Evolutionary conservation across 768 basidiomycete species (phyloP).

Genomic region (Amyloporia xantha): DNA sequence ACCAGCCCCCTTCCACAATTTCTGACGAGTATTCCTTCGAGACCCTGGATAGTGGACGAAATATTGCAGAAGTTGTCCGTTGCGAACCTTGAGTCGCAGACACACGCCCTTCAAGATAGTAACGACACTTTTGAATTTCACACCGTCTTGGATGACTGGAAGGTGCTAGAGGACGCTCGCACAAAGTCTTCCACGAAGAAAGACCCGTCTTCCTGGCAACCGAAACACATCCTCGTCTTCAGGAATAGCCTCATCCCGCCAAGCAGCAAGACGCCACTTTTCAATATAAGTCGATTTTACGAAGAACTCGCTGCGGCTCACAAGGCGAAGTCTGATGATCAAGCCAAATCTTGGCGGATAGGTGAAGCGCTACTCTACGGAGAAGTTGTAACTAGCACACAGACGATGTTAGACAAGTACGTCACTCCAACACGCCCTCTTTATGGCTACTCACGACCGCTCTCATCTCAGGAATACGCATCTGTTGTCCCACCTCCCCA

Average conservation of each 20-base stretch:
- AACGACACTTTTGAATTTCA: constrained; percentile 71
- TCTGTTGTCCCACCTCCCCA: constrained; percentile 60
- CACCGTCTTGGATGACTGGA: constrained; percentile 26
- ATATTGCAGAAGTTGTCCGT: constrained; percentile 32
- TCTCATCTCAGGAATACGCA: constrained; percentile 73
- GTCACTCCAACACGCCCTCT: constrained; percentile 20
- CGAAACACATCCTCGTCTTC: constrained; percentile 50
- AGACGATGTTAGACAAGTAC: constrained; percentile 90
- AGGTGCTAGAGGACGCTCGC: constrained; percentile 23
- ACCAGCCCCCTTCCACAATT: constrained; percentile 24
- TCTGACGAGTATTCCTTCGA: constrained; percentile 29
- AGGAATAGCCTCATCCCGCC: constrained; percentile 42
- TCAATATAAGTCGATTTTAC: constrained; percentile 62
- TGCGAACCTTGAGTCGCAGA: constrained; percentile 24
- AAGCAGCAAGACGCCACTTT: constrained; percentile 58
- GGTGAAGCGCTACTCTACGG: constrained; percentile 83
- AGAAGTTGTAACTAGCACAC: constrained; percentile 89
- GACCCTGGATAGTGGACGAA: constrained; percentile 28
- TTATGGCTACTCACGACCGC: constrained; percentile 3
- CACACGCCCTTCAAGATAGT: constrained; percentile 47
- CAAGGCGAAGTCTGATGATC: constrained; percentile 19
- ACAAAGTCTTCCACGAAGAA: constrained; percentile 8
- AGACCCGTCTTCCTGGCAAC: constrained; percentile 34
- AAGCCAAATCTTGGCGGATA: constrained; percentile 39
- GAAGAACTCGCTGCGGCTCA: constrained; percentile 34